A percentile compares a stretch with the other conserved stretches of the same genome.
Evolutionary conservation across 148 eudicot species (phyloP).

Genomic region (Amaranthus palmeri): DNA sequence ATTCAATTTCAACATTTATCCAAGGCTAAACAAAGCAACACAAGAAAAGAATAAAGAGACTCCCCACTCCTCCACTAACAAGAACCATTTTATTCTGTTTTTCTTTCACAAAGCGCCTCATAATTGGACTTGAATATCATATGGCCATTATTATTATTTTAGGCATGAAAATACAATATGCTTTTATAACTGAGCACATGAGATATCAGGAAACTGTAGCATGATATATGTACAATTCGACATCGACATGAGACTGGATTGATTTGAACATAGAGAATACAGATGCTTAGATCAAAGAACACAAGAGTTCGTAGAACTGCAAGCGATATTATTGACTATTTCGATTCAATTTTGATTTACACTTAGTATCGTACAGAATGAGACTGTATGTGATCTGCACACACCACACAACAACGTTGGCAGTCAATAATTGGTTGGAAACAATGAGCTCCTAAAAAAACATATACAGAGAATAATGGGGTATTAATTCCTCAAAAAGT

Average conservation of each 20-base stretch:
- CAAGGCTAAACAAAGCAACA: slow-evolving; percentile 13
- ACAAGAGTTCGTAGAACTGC: background rate
- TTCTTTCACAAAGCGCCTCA: slow-evolving; percentile 6
- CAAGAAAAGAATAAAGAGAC: slow-evolving; percentile 27
- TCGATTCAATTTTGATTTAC: background rate
- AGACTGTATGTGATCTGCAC: background rate
- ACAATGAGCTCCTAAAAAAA: background rate
- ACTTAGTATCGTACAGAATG: background rate
- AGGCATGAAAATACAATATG: background rate
- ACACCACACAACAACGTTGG: background rate
- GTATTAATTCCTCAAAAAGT: background rate
- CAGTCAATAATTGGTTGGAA: background rate
- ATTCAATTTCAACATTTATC: slow-evolving; percentile 18
- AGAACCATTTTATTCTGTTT: slow-evolving; percentile 14
- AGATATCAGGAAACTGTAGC: background rate
- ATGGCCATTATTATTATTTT: background rate
- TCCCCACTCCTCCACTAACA: slow-evolving; percentile 17
- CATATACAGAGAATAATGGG: slow-evolving; percentile 12
- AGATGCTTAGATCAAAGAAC: background rate
- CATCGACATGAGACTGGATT: background rate
- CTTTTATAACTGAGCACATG: background rate
- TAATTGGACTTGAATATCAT: slow-evolving; percentile 14
- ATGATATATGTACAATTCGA: background rate
- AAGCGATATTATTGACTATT: background rate
- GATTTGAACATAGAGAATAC: background rate